Base-by-base conservation (phyloP, 495 filamentous ascomycete species). In the Tuber calosporum region DNA sequence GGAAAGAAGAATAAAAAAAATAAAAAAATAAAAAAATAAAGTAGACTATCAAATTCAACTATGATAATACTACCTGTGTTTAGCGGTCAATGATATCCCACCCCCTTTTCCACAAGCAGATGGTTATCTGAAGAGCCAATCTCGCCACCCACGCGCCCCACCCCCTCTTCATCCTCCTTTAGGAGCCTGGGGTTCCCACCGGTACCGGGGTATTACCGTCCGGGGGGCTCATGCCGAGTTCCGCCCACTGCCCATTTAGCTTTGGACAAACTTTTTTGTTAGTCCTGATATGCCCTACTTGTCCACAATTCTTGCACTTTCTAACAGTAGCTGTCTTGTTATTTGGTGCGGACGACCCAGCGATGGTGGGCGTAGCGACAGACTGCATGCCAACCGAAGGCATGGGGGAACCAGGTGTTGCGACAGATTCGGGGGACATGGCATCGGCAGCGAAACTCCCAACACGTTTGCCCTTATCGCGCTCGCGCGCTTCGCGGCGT, bases 231-330 rank as follows among this genome's bases (percentile, higher is more conserved):
- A 81, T 81, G 19, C 79, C 79, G 5, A 81, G 68, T 40, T 81
- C 79, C 15, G 76, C 75, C 79, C 79, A 81, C 30, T 80, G 73
- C 4, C 79, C 79, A 26, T 82, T 82, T 34, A 81, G 36, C 39
- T 82, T 82, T 13, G 80, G 80, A 17, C 80, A 82, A 6, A 82
- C 71, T 42, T 82, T 82, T 62, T 82, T 82, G 66, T 82, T 82
- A 40, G 80, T 82, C 76, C 80, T 71, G 36, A 99, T 99, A 80
- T 99, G 95, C 37, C 95, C 95, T 34, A 94, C 90, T 79, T 93
- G 90, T 42, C 94, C 94, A 79, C 95, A 99, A 82, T 97, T 98
- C 38, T 96, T 94, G 81, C 95, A 99, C 82, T 97, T 98, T 75
- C 96, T 87, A 39, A 92, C 92, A 2, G 95, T 99, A 15, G 88